Evolutionary conservation across 2,329 filamentous ascomycete genomes (phyloP).

Genomic region (Cladobotryum mycophilum): DNA sequence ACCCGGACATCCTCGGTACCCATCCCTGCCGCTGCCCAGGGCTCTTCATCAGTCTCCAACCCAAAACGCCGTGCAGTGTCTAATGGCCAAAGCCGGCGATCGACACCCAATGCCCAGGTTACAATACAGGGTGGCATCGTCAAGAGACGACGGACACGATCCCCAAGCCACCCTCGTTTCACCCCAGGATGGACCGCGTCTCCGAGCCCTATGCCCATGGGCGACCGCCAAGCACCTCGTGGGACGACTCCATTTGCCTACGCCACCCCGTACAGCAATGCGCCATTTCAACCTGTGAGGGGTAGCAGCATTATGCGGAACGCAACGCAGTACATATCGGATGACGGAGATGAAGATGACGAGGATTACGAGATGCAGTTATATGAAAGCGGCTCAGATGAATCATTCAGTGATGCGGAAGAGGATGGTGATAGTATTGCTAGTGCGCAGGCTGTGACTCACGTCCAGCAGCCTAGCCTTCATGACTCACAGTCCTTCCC

Average conservation of each 20-base stretch:
- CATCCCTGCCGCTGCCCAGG: conserved; percentile 29
- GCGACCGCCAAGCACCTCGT: conserved; percentile 23
- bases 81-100: conserved; percentile 29
- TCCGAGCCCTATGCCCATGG: conserved; percentile 36
- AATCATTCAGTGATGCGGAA: conserved; percentile 14
- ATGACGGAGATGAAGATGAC: conserved; percentile 28
- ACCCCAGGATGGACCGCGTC: conserved; percentile 52
- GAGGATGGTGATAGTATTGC: conserved; percentile 14
- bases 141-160: conserved; percentile 51
- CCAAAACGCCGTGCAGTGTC: conserved; percentile 41
- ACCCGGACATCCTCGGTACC: conserved; percentile 50
- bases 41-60: conserved; percentile 31
- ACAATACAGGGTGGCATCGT: conserved; percentile 26
- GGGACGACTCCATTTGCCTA: conserved; percentile 60
- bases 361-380: conserved; percentile 15
- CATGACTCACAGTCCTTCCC: conserved; percentile 24
- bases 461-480: conserved; percentile 15
- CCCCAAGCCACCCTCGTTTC: conserved; percentile 47
- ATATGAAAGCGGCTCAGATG: conserved; percentile 16
- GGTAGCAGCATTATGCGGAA: conserved; percentile 24
- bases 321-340: conserved; percentile 25
- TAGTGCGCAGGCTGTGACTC: conserved; percentile 22
- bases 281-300: conserved; percentile 32
- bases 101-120: conserved; percentile 25
- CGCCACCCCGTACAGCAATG: conserved; percentile 66